A percentile compares a stretch with the other conserved stretches of the same genome.
phyloP scores from a whole-genome alignment of 73 alveolate species.

The Blepharisma stoltei region DNA sequence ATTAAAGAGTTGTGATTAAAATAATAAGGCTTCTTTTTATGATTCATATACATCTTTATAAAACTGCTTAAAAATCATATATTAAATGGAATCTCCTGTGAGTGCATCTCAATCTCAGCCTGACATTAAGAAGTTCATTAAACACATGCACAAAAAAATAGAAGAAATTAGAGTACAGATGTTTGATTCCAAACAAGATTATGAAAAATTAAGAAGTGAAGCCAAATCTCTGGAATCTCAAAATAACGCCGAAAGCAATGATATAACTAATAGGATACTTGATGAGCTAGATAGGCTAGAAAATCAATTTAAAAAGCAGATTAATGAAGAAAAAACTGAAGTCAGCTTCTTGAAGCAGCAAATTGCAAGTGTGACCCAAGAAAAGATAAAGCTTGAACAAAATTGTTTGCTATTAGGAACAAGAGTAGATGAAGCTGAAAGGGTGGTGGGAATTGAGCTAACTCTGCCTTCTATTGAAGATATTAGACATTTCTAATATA shows the following conservation, averaged over 20 bases:
- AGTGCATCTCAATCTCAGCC: not conserved
- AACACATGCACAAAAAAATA: not conserved
- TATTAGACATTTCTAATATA: too few species aligned
- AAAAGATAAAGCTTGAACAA: constrained; percentile 67
- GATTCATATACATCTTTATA: too few species aligned
- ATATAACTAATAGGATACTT: constrained; percentile 52
- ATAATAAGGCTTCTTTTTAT: too few species aligned
- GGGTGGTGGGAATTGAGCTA: constrained; percentile 58
- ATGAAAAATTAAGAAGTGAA: constrained; percentile 52
- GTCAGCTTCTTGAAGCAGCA: constrained; percentile 57
- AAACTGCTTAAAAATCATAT: not conserved
- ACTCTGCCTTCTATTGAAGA: not conserved
- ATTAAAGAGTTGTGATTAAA: too few species aligned
- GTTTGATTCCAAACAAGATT: constrained; percentile 5
- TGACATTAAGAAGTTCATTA: constrained; percentile 13
- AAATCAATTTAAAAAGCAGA: constrained; percentile 60
- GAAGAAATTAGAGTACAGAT: not conserved
- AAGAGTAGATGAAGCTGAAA: constrained; percentile 54
- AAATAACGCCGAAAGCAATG: constrained; percentile 55
- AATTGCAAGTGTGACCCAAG: constrained; percentile 51
- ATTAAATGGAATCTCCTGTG: not conserved
- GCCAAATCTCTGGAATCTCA: constrained; percentile 54
- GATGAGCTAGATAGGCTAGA: constrained; percentile 68
- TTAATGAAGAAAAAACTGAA: constrained; percentile 62
- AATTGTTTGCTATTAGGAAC: constrained; percentile 45